A percentile compares a stretch with the other conserved stretches of the same genome.
Conservation (phyloP, 495 filamentous ascomycete genomes). For the Pyronema domesticum region DNA sequence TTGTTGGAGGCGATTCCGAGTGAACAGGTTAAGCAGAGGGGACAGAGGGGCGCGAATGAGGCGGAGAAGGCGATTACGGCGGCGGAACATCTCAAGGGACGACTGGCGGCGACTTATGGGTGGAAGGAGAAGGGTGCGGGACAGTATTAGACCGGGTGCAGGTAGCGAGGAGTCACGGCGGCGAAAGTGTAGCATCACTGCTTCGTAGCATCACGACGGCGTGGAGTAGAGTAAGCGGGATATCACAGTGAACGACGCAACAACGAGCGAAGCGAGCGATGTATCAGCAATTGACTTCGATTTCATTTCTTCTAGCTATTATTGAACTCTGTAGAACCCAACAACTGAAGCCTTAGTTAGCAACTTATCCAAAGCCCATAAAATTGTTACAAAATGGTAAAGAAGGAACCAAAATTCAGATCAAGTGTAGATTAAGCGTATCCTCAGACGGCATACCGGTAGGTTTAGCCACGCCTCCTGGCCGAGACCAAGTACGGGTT, state of each 20-base stretch:
- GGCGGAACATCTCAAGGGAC: constrained; percentile 58
- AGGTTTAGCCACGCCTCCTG: not conserved
- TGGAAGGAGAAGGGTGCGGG: constrained; percentile 7
- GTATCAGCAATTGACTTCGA: too few relatives aligned
- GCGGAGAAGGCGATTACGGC: constrained; percentile 53
- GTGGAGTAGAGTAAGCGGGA: too few relatives aligned
- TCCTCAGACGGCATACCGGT: not conserved
- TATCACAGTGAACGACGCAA: too few relatives aligned
- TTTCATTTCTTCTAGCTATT: too few relatives aligned
- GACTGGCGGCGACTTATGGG: constrained; percentile 57
- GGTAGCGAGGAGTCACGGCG: too few relatives aligned
- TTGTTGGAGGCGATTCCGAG: constrained; percentile 61
- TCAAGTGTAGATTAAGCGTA: not conserved
- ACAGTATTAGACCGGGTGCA: not conserved
- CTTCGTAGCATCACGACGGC: too few relatives aligned
- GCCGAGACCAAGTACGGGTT: not conserved
- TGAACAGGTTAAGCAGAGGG: constrained; percentile 29
- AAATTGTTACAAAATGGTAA: not conserved
- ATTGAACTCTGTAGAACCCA: too few relatives aligned
- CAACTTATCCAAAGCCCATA: too few relatives aligned
- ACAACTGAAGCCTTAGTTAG: too few relatives aligned
- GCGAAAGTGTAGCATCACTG: too few relatives aligned
- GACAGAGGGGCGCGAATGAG: constrained; percentile 26
- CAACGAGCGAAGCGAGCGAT: too few relatives aligned
- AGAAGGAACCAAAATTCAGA: not conserved